Evolutionary conservation across 805 yeast species (phyloP).

Genomic region (Kazachstania psychrophila): DNA sequence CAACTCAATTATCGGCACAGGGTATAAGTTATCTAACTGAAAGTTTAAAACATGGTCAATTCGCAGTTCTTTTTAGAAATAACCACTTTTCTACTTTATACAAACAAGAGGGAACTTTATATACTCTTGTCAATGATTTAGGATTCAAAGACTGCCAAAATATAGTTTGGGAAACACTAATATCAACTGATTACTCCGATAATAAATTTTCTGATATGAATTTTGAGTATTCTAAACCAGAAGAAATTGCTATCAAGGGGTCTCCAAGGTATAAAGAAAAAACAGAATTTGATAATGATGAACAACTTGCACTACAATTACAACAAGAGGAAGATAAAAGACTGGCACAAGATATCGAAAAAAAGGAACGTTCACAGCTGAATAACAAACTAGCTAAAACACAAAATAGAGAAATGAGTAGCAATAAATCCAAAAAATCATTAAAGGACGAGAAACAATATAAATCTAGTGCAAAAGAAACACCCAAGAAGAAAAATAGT

Average conservation of each 20-base stretch:
- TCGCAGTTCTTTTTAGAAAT: conserved; percentile 73
- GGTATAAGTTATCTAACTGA: conserved; percentile 46
- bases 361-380: too few species aligned
- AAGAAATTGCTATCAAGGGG: not conserved
- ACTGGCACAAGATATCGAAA: not conserved
- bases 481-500: conserved; percentile 8
- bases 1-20: conserved; percentile 61
- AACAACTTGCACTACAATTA: conserved; percentile 33
- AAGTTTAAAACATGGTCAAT: conserved; percentile 39
- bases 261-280: too few species aligned
- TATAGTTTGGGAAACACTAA: conserved; percentile 74
- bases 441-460: too few species aligned
- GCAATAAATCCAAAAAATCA: too few species aligned
- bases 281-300: conserved; percentile 24
- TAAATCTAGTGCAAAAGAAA: too few species aligned
- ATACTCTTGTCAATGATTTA: conserved; percentile 62
- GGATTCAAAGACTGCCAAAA: conserved; percentile 42
- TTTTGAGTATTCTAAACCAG: conserved; percentile 30
- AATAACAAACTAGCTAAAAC: too few species aligned
- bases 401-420: too few species aligned
- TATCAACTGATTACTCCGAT: conserved; percentile 52
- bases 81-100: conserved; percentile 76
- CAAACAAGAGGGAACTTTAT: conserved; percentile 42
- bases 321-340: conserved; percentile 48
- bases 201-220: conserved; percentile 60